phyloP scores from a whole-genome alignment of 176 grass and related monocot species.

The Musa troglodytarum region DNA sequence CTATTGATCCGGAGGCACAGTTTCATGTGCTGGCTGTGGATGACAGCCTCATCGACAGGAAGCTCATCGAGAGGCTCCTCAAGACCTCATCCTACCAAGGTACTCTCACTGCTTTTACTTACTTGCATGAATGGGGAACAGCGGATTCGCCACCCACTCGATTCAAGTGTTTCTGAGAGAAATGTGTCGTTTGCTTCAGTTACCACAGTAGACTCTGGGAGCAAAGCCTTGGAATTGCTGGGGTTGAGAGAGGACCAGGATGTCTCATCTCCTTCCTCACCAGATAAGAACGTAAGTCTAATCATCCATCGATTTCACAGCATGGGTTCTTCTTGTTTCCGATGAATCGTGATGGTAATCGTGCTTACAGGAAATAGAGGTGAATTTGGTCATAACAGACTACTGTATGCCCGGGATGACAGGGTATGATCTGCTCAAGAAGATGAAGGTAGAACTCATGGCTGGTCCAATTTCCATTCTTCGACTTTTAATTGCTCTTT shows the following conservation, averaged over 20 bases:
- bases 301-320: background rate
- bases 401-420: conserved; percentile 98
- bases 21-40: conserved; percentile 93
- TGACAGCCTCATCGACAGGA: conserved; percentile 94
- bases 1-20: conserved; percentile 34
- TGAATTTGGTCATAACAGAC: conserved; percentile 93
- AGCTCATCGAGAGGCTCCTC: conserved; percentile 94
- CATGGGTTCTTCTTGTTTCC: background rate
- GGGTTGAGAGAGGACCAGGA: conserved; percentile 49
- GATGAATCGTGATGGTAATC: background rate
- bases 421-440: conserved; percentile 89
- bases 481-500: background rate
- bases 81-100: conserved; percentile 89
- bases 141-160: no score
- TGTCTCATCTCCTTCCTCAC: background rate
- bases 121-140: no score
- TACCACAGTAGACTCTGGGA: conserved; percentile 83
- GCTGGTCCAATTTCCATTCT: no score
- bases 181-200: conserved; percentile 34
- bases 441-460: conserved; percentile 55
- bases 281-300: conserved; percentile 1
- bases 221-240: conserved; percentile 72
- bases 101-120: background rate
- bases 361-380: conserved; percentile 43
- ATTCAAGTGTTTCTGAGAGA: background rate